These are phyloP conservation scores for Neonectria coccinea DNA, from an alignment of 2,329 filamentous ascomycete genomes.

Conservation along the genomic window DNA sequence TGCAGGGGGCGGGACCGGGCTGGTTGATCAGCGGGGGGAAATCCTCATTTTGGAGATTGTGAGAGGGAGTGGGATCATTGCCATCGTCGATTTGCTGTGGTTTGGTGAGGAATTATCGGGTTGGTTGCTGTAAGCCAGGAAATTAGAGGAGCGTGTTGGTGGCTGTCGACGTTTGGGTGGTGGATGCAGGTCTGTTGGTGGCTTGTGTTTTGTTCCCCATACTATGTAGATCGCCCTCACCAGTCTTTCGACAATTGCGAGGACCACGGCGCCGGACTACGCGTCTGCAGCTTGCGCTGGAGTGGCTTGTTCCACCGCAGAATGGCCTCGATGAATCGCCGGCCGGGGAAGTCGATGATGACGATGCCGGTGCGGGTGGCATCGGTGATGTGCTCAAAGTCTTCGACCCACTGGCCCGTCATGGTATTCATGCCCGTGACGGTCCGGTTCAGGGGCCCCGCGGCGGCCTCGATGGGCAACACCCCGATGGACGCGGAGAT, in stretches of 20 bases:
- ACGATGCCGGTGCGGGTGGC: slow-evolving; percentile 57
- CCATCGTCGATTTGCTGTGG: slow-evolving; percentile 17
- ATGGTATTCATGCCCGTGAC: slow-evolving; percentile 63
- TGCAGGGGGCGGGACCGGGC: slow-evolving; percentile 34
- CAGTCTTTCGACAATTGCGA: slow-evolving; percentile 8
- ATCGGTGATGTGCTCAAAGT: slow-evolving; percentile 42
- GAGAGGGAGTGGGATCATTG: slow-evolving; percentile 21
- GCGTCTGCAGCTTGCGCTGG: slow-evolving; percentile 16
- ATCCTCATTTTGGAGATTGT: background rate
- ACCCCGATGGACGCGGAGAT: slow-evolving; percentile 62
- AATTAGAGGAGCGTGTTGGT: slow-evolving; percentile 5
- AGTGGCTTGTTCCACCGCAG: slow-evolving; percentile 55
- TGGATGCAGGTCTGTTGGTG: background rate
- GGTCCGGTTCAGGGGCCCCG: slow-evolving; percentile 56
- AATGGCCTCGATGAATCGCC: slow-evolving; percentile 56
- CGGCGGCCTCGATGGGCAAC: slow-evolving; percentile 62
- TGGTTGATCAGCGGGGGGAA: slow-evolving; percentile 25
- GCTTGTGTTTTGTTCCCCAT: background rate
- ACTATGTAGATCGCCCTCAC: background rate
- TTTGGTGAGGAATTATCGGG: slow-evolving; percentile 17
- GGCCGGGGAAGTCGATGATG: slow-evolving; percentile 63
- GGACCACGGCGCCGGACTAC: slow-evolving; percentile 6
- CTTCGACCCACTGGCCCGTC: slow-evolving; percentile 58
- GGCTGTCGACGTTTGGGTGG: background rate
- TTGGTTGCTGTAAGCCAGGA: background rate